phyloP scores from a whole-genome alignment of 495 filamentous ascomycete species.

The Penicillium paxilli region DNA sequence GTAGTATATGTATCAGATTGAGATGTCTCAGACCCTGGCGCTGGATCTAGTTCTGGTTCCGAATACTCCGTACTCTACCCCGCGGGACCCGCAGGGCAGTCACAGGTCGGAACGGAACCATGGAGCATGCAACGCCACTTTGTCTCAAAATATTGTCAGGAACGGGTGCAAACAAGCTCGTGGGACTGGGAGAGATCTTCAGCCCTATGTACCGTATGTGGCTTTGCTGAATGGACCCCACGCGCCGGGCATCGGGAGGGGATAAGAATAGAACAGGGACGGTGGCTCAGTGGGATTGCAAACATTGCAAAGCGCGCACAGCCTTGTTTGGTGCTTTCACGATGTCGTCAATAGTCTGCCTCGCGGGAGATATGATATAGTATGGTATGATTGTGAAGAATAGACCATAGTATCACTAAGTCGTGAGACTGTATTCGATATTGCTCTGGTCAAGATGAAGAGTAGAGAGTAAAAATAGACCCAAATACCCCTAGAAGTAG shows the following conservation, averaged over 20 bases:
- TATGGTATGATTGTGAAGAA: no score
- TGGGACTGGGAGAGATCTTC: neutral
- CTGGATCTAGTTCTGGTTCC: no score
- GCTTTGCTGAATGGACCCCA: constrained; percentile 5
- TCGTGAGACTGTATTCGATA: no score
- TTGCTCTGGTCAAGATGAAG: no score
- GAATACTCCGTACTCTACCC: no score
- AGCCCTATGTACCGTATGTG: constrained; percentile 15
- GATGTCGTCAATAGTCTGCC: neutral
- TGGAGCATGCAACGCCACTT: constrained; percentile 3
- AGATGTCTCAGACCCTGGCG: neutral
- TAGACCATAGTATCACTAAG: no score
- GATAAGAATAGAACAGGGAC: constrained; percentile 3
- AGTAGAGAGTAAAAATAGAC: no score
- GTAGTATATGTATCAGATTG: neutral
- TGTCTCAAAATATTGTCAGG: neutral
- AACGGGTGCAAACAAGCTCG: constrained; percentile 9
- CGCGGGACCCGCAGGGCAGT: neutral
- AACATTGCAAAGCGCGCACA: neutral
- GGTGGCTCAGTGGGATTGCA: neutral
- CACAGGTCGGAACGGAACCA: neutral
- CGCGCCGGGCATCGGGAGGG: constrained; percentile 2
- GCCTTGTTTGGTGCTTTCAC: neutral
- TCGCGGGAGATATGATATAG: neutral
- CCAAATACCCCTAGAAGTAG: no score